Conservation (phyloP, 2,329 filamentous ascomycete genomes). For the Pseudocercospora macadamiae region DNA sequence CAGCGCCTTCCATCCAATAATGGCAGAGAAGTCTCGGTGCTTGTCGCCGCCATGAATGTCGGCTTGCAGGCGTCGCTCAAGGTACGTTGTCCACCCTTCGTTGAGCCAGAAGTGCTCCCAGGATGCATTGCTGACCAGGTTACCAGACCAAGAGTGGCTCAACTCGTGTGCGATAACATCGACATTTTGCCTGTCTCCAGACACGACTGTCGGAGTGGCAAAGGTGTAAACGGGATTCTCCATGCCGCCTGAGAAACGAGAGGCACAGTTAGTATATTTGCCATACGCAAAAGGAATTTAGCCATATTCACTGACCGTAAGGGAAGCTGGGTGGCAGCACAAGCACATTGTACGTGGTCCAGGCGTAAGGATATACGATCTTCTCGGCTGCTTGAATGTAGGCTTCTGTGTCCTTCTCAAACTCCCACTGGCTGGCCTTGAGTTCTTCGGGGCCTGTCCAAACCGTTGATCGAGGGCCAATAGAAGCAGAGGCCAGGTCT, state of each 20-base stretch:
- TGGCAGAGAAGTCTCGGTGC: slow-evolving; percentile 90
- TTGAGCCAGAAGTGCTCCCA: slow-evolving; percentile 79
- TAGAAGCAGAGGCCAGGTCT: slow-evolving; percentile 81
- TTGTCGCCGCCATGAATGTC: slow-evolving; percentile 76
- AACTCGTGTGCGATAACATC: slow-evolving; percentile 93
- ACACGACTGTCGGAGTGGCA: slow-evolving; percentile 91
- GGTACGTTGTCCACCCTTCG: slow-evolving; percentile 90
- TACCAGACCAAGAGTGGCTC: slow-evolving; percentile 82
- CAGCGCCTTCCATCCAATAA: slow-evolving; percentile 92
- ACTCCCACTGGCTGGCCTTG: slow-evolving; percentile 81
- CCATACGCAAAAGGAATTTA: slow-evolving; percentile 51
- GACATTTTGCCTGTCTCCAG: slow-evolving; percentile 79
- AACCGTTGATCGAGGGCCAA: slow-evolving; percentile 83
- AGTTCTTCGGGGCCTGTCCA: slow-evolving; percentile 88
- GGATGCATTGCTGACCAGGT: slow-evolving; percentile 75
- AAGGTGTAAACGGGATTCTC: slow-evolving; percentile 88
- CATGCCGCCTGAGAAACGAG: slow-evolving; percentile 52
- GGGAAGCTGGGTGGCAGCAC: slow-evolving; percentile 89
- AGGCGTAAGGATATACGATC: slow-evolving; percentile 82
- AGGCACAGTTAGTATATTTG: slow-evolving; percentile 81
- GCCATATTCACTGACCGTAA: too few relatives aligned
- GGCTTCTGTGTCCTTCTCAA: slow-evolving; percentile 87
- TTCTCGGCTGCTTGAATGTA: slow-evolving; percentile 85
- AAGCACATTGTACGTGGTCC: slow-evolving; percentile 94
- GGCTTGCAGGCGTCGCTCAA: slow-evolving; percentile 82